These are phyloP conservation scores for Huntiella savannae DNA, from an alignment of 2,329 filamentous ascomycete species.

Conservation along the genomic window DNA sequence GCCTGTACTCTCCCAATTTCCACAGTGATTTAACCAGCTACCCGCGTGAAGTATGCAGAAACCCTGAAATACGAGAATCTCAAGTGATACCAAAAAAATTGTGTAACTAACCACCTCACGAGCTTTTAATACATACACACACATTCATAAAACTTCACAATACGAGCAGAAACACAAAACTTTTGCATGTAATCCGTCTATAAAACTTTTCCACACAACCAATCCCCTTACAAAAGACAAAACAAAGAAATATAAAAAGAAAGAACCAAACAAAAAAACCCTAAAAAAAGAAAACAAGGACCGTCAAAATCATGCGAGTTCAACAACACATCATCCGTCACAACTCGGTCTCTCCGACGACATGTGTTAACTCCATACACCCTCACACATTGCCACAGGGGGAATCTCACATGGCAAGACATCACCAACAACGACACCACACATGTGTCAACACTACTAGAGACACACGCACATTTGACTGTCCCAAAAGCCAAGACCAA, in stretches of 20 bases:
- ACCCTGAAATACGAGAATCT: not conserved
- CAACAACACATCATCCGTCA: too few relatives aligned
- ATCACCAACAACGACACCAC: too few relatives aligned
- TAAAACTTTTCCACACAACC: slow-evolving; percentile 1
- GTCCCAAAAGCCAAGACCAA: too few relatives aligned
- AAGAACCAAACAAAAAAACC: not conserved
- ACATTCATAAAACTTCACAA: not conserved
- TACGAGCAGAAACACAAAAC: slow-evolving; percentile 3
- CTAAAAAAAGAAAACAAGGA: not conserved
- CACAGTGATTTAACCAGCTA: too few relatives aligned
- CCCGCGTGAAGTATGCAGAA: not conserved
- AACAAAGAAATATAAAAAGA: slow-evolving; percentile 12
- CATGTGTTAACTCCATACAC: too few relatives aligned
- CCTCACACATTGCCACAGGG: too few relatives aligned
- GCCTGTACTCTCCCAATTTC: too few relatives aligned
- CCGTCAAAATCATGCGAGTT: too few relatives aligned
- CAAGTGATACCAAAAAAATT: not conserved
- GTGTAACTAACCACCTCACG: not conserved
- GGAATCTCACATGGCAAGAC: too few relatives aligned
- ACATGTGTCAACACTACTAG: too few relatives aligned
- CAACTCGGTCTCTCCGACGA: too few relatives aligned
- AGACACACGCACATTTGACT: too few relatives aligned
- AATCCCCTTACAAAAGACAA: slow-evolving; percentile 20
- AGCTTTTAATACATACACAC: not conserved
- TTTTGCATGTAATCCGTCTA: slow-evolving; percentile 6